Conservation (phyloP, 306 rosid genomes). For the Trifolium dubium region DNA sequence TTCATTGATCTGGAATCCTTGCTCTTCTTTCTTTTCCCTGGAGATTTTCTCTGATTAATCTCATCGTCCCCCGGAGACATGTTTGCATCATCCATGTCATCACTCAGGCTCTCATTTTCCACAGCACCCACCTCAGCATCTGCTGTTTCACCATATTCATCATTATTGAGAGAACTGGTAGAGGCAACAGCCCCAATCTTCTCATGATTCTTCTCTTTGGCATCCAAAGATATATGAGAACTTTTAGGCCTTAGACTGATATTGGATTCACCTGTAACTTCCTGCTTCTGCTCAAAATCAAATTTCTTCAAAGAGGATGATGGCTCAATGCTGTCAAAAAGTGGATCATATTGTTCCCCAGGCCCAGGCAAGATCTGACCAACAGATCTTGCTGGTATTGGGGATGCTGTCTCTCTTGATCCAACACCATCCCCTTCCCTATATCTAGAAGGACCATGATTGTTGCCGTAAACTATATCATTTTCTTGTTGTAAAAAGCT, state of each 20-base stretch:
- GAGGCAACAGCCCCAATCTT: constrained; percentile 73
- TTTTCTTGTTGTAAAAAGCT: constrained; percentile 56
- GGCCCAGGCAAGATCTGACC: constrained; percentile 58
- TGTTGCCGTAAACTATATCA: constrained; percentile 49
- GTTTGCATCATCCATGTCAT: constrained; percentile 52
- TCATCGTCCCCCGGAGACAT: constrained; percentile 61
- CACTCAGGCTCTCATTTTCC: constrained; percentile 74
- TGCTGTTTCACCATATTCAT: constrained; percentile 88
- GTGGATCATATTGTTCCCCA: constrained; percentile 90
- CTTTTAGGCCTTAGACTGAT: constrained; percentile 56
- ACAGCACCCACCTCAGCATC: constrained; percentile 88
- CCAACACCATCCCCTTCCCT: constrained; percentile 59
- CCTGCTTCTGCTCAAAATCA: constrained; percentile 59
- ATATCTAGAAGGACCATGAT: constrained; percentile 50
- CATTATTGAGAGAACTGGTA: constrained; percentile 74
- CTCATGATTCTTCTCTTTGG: constrained; percentile 62
- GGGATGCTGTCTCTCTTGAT: constrained; percentile 62
- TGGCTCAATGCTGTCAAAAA: constrained; percentile 86
- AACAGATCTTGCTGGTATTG: constrained; percentile 57
- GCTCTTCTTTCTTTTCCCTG: constrained; percentile 72
- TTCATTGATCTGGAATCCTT: constrained; percentile 85
- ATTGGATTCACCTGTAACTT: constrained; percentile 62
- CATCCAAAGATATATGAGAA: constrained; percentile 57
- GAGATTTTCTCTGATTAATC: constrained; percentile 74
- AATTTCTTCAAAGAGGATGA: constrained; percentile 56